Base-by-base conservation (phyloP, 2,329 filamentous ascomycete species). In the Ophiostoma sp. region DNA sequence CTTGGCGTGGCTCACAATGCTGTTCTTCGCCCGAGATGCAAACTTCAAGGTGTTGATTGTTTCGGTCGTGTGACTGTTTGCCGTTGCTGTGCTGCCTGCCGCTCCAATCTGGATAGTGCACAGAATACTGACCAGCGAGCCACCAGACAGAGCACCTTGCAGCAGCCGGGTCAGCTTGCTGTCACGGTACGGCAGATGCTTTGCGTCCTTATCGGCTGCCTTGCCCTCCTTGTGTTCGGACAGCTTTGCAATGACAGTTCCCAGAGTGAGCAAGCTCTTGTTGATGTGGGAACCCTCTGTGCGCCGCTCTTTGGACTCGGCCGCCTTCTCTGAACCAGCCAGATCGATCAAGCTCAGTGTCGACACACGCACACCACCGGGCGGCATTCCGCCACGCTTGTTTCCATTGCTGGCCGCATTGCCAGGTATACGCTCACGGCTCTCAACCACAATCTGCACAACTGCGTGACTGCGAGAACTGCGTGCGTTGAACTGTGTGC, bases 401-500 rank as follows among this genome's bases (percentile, higher is more conserved):
- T 82, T 85, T 16, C 89, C 87, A 12, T 76, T 79, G 12, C 78
- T 78, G 0, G 60, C 40, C 1, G 77, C 71, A 6, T 79, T 81
- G 9, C 84, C 83, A 0, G 91, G 87, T 58, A 89, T 86, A 64
- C 95, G 90, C 78, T 97, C 94, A 77, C 95, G 87, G 76, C 93
- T 97, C 78, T 99, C 95, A 12, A 99, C 95, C 2, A 99, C 94
- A 73, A 99, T 99, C 78, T 99, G 95, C 49, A 99, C 95, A 27
- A 99, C 95, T 0, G 95, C 95, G 76, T 99, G 95, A 85, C 93
- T 97, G 79, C 95, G 92, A 65, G 95, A 99, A 81, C 94, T 98
- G 74, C 94, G 88, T 27, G 93, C 87, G 76, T 99, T 99, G 84
- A 96, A 99, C 75, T 99, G 95, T 0, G 95, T 99, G 77, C 93